phyloP scores from a whole-genome alignment of 768 basidiomycete genomes.

The Tricholoma flavovirens region DNA sequence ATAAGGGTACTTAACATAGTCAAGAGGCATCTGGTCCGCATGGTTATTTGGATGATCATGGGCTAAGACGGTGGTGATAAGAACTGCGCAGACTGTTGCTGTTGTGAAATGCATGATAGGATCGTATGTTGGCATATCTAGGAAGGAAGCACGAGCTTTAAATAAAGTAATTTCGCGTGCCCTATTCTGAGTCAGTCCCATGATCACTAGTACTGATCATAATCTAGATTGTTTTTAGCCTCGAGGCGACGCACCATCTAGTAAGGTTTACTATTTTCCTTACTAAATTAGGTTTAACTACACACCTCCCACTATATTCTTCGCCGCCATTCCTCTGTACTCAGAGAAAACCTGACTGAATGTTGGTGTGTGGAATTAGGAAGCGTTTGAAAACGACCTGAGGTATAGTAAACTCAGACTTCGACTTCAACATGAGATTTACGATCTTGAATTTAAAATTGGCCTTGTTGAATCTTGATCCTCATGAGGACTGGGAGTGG shows the following conservation, averaged over 20 bases:
- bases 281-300: too few relatives aligned
- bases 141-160: neutral
- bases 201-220: neutral
- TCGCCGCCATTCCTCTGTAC: too few relatives aligned
- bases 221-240: neutral
- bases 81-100: constrained; percentile 15
- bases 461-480: too few relatives aligned
- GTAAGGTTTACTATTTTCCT: too few relatives aligned
- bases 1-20: constrained; percentile 62
- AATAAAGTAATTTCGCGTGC: neutral
- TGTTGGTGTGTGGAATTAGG: too few relatives aligned
- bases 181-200: neutral
- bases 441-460: too few relatives aligned
- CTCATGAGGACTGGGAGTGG: too few relatives aligned
- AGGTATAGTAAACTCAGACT: too few relatives aligned
- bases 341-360: too few relatives aligned
- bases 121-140: neutral
- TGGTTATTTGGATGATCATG: constrained; percentile 36
- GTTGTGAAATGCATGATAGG: constrained; percentile 9
- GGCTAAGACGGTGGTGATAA: constrained; percentile 21
- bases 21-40: constrained; percentile 55
- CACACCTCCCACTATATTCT: too few relatives aligned
- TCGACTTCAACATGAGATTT: too few relatives aligned
- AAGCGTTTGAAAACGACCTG: too few relatives aligned
- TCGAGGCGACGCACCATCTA: neutral